phyloP scores from a whole-genome alignment of 768 basidiomycete genomes.

The Boletus eberwhitei region DNA sequence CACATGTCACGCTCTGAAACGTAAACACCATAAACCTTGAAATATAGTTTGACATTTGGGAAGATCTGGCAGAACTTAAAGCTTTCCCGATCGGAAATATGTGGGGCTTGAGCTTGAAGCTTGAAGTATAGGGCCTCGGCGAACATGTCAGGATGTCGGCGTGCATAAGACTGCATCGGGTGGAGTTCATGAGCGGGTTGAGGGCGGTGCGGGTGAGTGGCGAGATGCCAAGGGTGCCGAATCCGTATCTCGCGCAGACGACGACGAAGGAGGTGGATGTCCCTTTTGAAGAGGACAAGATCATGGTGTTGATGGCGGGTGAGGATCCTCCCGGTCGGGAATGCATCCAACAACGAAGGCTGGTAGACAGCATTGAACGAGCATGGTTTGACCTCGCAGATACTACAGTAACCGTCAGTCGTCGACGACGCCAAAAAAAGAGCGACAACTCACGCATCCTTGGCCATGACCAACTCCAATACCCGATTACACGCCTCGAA shows the following conservation, averaged over 20 bases:
- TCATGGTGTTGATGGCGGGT: conserved; percentile 86
- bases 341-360: conserved; percentile 85
- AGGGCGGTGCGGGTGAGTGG: conserved; percentile 19
- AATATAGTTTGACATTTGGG: too few relatives aligned
- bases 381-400: conserved; percentile 91
- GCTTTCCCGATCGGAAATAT: too few relatives aligned
- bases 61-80: too few relatives aligned
- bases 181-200: conserved; percentile 77
- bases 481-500: conserved; percentile 85
- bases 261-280: conserved; percentile 64
- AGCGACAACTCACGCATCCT: conserved; percentile 68
- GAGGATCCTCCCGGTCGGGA: conserved; percentile 79
- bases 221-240: conserved; percentile 33
- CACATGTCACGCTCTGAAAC: background rate
- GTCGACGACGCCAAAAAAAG: background rate
- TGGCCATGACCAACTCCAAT: conserved; percentile 87
- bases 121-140: too few relatives aligned
- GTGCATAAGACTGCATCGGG: conserved; percentile 53
- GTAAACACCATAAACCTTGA: too few relatives aligned
- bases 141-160: too few relatives aligned
- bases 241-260: conserved; percentile 78
- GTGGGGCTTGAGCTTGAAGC: too few relatives aligned
- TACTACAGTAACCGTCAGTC: conserved; percentile 35
- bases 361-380: conserved; percentile 98
- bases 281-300: conserved; percentile 40